Conservation (phyloP, 352 stramenopile genomes). For the Hyaloperonospora arabidopsidis region DNA sequence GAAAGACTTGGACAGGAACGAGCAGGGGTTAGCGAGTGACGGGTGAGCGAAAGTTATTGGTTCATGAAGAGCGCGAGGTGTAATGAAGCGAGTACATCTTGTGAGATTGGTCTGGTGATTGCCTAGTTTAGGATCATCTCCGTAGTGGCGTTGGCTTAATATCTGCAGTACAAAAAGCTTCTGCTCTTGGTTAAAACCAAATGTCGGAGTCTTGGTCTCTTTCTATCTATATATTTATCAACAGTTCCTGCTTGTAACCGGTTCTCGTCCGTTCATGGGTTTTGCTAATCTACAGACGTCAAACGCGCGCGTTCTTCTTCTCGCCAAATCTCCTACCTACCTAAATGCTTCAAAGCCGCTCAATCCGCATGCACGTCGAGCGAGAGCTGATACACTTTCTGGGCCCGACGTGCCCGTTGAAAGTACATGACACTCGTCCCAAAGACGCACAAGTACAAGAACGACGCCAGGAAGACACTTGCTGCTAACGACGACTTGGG, state of each 20-base stretch:
- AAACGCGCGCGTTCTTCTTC: neutral
- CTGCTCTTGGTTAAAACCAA: too few species aligned
- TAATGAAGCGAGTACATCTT: too few species aligned
- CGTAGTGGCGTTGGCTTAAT: too few species aligned
- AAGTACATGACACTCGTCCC: constrained; percentile 85
- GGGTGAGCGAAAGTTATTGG: constrained; percentile 1
- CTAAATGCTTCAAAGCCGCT: constrained; percentile 9
- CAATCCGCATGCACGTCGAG: constrained; percentile 81
- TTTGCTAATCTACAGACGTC: constrained; percentile 42
- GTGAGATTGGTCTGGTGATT: too few species aligned
- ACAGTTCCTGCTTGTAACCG: constrained; percentile 12
- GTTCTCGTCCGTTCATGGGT: constrained; percentile 15
- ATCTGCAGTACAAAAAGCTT: too few species aligned
- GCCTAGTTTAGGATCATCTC: too few species aligned
- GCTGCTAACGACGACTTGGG: constrained; percentile 76
- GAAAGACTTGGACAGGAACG: constrained; percentile 21
- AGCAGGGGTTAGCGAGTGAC: constrained; percentile 10
- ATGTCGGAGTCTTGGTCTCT: constrained; percentile 11
- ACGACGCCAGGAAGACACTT: constrained; percentile 81
- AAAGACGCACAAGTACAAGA: constrained; percentile 81
- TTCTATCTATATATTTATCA: too few species aligned
- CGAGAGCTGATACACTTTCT: constrained; percentile 85
- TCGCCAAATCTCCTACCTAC: constrained; percentile 8
- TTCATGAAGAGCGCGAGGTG: neutral
- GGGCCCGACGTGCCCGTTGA: constrained; percentile 56